phyloP scores from a whole-genome alignment of 441 rosid genomes.

The Geranium incanum region DNA sequence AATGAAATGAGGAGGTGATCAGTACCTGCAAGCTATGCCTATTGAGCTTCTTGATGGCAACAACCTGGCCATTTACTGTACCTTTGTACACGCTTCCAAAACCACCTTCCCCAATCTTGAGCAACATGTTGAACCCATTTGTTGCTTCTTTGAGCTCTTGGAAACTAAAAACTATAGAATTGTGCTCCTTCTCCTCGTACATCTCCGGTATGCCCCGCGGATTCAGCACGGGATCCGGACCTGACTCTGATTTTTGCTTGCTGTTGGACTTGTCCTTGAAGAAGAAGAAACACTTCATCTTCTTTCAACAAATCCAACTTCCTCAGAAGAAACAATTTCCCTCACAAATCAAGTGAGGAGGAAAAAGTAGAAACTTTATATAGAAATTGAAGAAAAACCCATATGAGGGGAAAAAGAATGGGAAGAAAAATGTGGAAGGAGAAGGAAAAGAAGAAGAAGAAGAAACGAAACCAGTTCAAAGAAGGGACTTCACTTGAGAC shows the following conservation, averaged over 20 bases:
- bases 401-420: constrained; percentile 1
- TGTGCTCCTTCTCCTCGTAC: constrained; percentile 34
- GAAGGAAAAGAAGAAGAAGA: not conserved
- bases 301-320: no score
- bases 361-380: constrained; percentile 8
- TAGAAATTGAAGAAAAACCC: not conserved
- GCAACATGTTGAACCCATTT: constrained; percentile 28
- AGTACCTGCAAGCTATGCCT: constrained; percentile 74
- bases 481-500: not conserved
- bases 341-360: not conserved
- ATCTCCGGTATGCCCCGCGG: constrained; percentile 38
- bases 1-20: not conserved
- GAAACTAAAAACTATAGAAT: constrained; percentile 35
- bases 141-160: constrained; percentile 10
- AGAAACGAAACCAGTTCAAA: not conserved
- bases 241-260: constrained; percentile 24
- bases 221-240: constrained; percentile 27
- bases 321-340: no score
- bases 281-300: constrained; percentile 39
- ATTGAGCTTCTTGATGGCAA: constrained; percentile 83
- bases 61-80: constrained; percentile 22
- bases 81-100: constrained; percentile 42
- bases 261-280: constrained; percentile 40
- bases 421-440: constrained; percentile 9
- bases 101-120: constrained; percentile 71